Base-by-base conservation (phyloP, 768 basidiomycete species). In the Amanita thiersii region DNA sequence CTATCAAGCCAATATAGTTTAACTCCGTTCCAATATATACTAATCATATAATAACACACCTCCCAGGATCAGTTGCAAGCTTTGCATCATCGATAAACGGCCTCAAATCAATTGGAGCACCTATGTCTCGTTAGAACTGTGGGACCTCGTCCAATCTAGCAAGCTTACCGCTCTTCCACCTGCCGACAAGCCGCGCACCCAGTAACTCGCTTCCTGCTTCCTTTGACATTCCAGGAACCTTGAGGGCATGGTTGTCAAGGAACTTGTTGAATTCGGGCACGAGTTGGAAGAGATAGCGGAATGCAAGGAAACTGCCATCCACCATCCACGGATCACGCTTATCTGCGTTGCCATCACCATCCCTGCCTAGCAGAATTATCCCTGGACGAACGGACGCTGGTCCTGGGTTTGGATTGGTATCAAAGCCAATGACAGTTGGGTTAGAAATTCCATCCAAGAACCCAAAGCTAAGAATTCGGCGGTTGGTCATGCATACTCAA, bases 391-490 rank as follows among this genome's bases (percentile, higher is more conserved):
- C 61, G 4, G 62, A 53, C 39, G 46, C 50, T 18, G 65, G 70
- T 14, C 65, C 68, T 4, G 69, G 63, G 26, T 51, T 40, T 8
- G 56, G 54, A 26, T 61, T 56, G 25, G 45, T 49, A 45, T 64
- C 61, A 50, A 68, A 71, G 0, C 66, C 69, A 25, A 50, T 56
- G 29, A 70, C 57, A 3, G 64, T 57, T 3, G 75, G 75, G 50
- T 76, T 70, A 2, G 73, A 70, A 26, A 77, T 64, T 1, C 73
- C 71, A 48, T 77, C 75, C 47, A 66, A 47, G 53, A 63, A 77
- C 2, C 75, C 74, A 42, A 76, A 76, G 48, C 69, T 70, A 41
- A 32, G 37, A 11, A 17, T n/a, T n/a, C 26, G 7, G 26, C 29
- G 44, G 37, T 35, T 6, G 33, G 17, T 34, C 17, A 17, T 14